Conservation (phyloP, 164 flowering plant species). For the Macadamia integrifolia region DNA sequence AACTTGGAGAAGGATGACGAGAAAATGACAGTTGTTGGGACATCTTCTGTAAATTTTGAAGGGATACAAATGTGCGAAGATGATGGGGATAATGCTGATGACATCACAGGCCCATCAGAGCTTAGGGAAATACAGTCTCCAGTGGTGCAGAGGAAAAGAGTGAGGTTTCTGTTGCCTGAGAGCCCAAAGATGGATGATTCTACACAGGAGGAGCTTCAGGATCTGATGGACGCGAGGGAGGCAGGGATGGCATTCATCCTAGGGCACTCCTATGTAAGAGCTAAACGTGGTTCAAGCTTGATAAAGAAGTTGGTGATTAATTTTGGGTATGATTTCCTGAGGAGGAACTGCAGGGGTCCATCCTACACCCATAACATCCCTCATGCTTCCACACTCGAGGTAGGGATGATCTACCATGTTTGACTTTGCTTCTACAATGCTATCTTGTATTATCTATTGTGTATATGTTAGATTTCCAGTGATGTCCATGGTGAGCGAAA, state of each 20-base stretch:
- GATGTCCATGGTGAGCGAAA: no score
- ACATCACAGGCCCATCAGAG: constrained; percentile 15
- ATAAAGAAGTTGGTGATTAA: constrained; percentile 62
- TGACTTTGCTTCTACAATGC: not conserved
- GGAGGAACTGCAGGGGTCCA: constrained; percentile 49
- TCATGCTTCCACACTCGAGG: constrained; percentile 14
- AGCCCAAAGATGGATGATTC: constrained; percentile 33
- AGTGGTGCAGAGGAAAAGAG: constrained; percentile 47
- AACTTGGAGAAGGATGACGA: constrained; percentile 26
- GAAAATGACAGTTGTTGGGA: constrained; percentile 59
- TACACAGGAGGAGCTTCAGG: constrained; percentile 44
- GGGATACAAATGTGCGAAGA: constrained; percentile 39
- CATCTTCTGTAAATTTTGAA: constrained; percentile 33
- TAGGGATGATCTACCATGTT: constrained; percentile 20
- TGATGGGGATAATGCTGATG: constrained; percentile 11
- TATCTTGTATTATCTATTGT: not conserved
- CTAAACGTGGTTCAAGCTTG: constrained; percentile 64
- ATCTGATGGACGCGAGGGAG: constrained; percentile 80
- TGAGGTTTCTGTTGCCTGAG: constrained; percentile 68
- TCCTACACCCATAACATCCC: constrained; percentile 13
- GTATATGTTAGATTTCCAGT: not conserved
- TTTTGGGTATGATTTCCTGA: constrained; percentile 69
- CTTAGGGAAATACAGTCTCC: constrained; percentile 12
- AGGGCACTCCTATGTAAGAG: constrained; percentile 56
- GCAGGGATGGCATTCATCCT: constrained; percentile 70